Conservation (phyloP, 306 rosid species). For the Cicer arietinum region DNA sequence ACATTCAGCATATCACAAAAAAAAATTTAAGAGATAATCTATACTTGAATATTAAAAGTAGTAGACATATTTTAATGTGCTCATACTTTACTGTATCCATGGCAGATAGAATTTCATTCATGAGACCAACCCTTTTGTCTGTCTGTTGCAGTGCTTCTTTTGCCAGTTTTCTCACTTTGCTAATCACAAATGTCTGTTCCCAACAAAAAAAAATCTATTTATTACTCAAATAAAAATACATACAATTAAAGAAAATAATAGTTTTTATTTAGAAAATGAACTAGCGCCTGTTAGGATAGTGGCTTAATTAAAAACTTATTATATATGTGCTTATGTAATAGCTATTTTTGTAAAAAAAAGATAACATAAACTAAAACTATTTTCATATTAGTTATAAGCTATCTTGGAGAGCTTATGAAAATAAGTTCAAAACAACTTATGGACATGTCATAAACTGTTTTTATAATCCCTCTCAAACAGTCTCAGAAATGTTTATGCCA, state of each 20-base stretch:
- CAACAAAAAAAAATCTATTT: background rate
- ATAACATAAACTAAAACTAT: no score
- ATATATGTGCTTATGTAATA: no score
- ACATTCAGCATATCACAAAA: constrained; percentile 46
- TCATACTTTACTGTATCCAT: constrained; percentile 93
- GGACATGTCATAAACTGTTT: no score
- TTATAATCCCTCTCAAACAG: no score
- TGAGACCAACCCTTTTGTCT: constrained; percentile 87
- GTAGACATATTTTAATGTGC: constrained; percentile 2
- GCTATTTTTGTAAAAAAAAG: constrained; percentile 49
- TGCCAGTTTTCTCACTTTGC: constrained; percentile 74
- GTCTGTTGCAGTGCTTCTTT: constrained; percentile 76
- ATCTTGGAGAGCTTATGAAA: no score
- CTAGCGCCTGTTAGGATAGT: background rate
- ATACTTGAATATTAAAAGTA: background rate
- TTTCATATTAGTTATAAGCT: background rate
- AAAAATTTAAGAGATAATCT: constrained; percentile 6
- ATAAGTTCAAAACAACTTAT: no score
- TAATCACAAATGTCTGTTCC: constrained; percentile 62
- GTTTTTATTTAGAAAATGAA: background rate
- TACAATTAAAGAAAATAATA: constrained; percentile 13
- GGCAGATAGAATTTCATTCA: constrained; percentile 84
- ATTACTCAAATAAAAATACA: background rate
- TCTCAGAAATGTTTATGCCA: no score
- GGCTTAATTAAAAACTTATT: no score